Percentiles rank a stretch among this genome's conserved stretches.
Evolutionary conservation across 2,329 filamentous ascomycete genomes (phyloP).

Genomic region (Ascochyta koolunga): DNA sequence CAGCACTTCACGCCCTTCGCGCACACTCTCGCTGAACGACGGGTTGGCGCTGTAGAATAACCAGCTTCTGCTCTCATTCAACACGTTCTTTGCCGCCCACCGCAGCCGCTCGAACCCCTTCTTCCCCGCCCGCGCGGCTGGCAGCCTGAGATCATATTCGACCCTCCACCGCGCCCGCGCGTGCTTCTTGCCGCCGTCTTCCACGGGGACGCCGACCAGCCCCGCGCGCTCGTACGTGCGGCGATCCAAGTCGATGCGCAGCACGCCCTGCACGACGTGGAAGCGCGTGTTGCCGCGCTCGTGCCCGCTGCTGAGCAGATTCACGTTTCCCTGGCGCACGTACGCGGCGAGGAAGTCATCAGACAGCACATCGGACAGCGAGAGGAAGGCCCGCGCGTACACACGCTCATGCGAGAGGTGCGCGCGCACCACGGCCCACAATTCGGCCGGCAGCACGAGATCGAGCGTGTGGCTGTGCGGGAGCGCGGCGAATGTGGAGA

Average conservation of each 20-base stretch:
- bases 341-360: conserved; percentile 82
- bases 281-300: conserved; percentile 74
- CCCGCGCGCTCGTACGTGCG: conserved; percentile 84
- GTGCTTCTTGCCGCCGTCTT: conserved; percentile 64
- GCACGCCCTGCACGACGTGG: conserved; percentile 69
- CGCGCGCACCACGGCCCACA: conserved; percentile 61
- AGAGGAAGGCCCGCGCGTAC: conserved; percentile 75
- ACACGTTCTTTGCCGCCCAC: conserved; percentile 79
- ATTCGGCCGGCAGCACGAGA: conserved; percentile 71
- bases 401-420: conserved; percentile 55
- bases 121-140: conserved; percentile 82
- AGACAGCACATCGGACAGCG: conserved; percentile 72
- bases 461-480: conserved; percentile 74
- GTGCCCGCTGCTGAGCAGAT: conserved; percentile 83
- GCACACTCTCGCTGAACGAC: conserved; percentile 28
- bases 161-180: conserved; percentile 79
- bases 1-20: conserved; percentile 33
- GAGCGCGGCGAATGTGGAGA: conserved; percentile 69
- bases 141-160: conserved; percentile 73
- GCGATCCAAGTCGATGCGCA: conserved; percentile 79
- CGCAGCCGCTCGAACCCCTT: conserved; percentile 79
- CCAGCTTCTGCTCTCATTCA: conserved; percentile 74
- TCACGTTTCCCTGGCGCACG: conserved; percentile 79
- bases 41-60: conserved; percentile 70
- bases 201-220: conserved; percentile 72